Evolutionary conservation across 139 green algal genomes (phyloP).

Genomic region (Spirogloea muscicola): DNA sequence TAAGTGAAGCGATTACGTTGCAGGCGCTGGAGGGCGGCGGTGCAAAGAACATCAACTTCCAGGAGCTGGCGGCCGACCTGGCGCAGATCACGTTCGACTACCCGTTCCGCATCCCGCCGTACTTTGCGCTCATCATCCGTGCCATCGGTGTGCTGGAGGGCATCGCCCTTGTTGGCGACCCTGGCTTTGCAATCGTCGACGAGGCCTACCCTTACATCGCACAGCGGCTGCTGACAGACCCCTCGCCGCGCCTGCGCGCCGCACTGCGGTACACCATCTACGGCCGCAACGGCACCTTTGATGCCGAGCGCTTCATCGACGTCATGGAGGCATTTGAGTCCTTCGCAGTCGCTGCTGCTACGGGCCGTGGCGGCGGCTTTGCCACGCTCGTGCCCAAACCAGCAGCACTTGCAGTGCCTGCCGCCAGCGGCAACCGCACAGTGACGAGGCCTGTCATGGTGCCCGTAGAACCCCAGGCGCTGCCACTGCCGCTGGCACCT

Average conservation of each 20-base stretch:
- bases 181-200: conserved; percentile 95
- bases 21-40: conserved; percentile 58
- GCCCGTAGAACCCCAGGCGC: no score
- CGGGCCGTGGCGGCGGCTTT: conserved; percentile 48
- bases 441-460: no score
- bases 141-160: conserved; percentile 81
- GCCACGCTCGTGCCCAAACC: no score
- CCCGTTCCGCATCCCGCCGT: conserved; percentile 85
- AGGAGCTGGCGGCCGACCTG: conserved; percentile 92
- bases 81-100: conserved; percentile 98
- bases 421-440: no score
- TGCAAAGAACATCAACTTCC: conserved; percentile 61
- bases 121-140: conserved; percentile 91
- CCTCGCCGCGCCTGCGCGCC: conserved; percentile 75
- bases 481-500: no score
- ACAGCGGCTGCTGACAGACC: conserved; percentile 83
- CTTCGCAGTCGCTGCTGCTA: conserved; percentile 59
- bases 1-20: no score
- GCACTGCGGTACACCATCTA: conserved; percentile 82
- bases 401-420: no score
- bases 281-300: conserved; percentile 47
- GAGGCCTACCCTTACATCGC: conserved; percentile 97
- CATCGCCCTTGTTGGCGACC: conserved; percentile 77
- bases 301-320: conserved; percentile 92
- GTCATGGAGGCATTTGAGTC: conserved; percentile 92